Conservation (phyloP, 2,329 filamentous ascomycete species). For the Penicillium fuscoglaucum region DNA sequence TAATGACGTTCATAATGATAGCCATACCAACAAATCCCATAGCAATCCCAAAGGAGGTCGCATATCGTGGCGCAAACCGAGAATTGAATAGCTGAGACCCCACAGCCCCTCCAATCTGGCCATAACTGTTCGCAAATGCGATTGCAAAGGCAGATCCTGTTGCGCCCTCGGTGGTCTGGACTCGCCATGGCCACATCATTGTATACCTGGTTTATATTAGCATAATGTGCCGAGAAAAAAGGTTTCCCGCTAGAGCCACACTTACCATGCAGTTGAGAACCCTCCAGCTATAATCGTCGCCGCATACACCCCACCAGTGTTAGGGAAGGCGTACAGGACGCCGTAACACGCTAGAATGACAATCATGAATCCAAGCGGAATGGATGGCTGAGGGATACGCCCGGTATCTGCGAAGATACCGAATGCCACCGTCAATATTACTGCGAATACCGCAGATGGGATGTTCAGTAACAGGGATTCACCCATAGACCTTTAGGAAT, state of each 20-base stretch:
- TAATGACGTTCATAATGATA: background rate
- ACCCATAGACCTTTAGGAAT: background rate
- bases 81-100: background rate
- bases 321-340: background rate
- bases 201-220: background rate
- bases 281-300: background rate
- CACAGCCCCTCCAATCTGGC: background rate
- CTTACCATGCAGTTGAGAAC: background rate
- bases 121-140: background rate
- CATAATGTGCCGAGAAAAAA: background rate
- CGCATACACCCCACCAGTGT: background rate
- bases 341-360: background rate
- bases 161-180: background rate
- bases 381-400: background rate
- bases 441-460: background rate
- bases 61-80: background rate
- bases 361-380: background rate
- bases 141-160: background rate
- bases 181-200: background rate
- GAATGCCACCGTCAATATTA: background rate
- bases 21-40: background rate
- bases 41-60: background rate
- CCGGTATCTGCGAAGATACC: background rate
- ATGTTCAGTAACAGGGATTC: background rate
- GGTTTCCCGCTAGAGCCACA: rapidly evolving